phyloP scores from a whole-genome alignment of 257 asterid species.

The Nicotiana sylvestris region DNA sequence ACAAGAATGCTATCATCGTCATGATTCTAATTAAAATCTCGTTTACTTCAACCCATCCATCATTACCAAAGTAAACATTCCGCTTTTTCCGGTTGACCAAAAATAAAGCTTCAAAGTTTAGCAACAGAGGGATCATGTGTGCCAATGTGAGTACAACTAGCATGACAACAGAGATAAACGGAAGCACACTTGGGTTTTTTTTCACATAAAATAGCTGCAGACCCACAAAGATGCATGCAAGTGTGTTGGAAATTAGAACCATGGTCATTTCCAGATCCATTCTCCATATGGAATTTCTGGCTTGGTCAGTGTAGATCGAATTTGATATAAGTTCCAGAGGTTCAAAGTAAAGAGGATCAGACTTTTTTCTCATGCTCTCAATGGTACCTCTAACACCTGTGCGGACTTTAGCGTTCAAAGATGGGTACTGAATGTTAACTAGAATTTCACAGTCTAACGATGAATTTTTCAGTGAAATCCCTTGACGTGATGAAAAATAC shows the following conservation, averaged over 20 bases:
- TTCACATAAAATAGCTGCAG: slow-evolving; percentile 70
- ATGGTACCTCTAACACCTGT: slow-evolving; percentile 54
- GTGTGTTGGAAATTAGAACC: slow-evolving; percentile 74
- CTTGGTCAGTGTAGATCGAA: slow-evolving; percentile 58
- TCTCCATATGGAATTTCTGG: slow-evolving; percentile 69
- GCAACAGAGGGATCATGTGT: slow-evolving; percentile 66
- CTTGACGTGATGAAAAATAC: slow-evolving; percentile 37
- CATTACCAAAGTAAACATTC: slow-evolving; percentile 53
- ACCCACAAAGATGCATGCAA: slow-evolving; percentile 58
- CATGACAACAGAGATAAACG: slow-evolving; percentile 62
- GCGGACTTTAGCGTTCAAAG: slow-evolving; percentile 34
- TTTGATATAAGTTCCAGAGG: slow-evolving; percentile 51
- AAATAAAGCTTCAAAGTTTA: slow-evolving; percentile 87
- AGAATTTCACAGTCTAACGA: slow-evolving; percentile 66
- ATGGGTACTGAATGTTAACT: slow-evolving; percentile 58
- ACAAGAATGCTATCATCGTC: slow-evolving; percentile 84
- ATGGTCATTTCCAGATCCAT: slow-evolving; percentile 88
- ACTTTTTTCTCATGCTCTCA: slow-evolving; percentile 55
- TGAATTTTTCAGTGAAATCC: slow-evolving; percentile 24
- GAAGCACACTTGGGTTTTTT: slow-evolving; percentile 50
- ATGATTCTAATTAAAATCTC: slow-evolving; percentile 84
- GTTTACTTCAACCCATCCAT: slow-evolving; percentile 80
- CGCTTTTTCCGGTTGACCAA: slow-evolving; percentile 35
- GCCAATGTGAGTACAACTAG: slow-evolving; percentile 64
- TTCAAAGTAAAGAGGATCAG: slow-evolving; percentile 63